These are phyloP conservation scores for Russula sp. DNA, from an alignment of 768 basidiomycete genomes.

Conservation along the genomic window DNA sequence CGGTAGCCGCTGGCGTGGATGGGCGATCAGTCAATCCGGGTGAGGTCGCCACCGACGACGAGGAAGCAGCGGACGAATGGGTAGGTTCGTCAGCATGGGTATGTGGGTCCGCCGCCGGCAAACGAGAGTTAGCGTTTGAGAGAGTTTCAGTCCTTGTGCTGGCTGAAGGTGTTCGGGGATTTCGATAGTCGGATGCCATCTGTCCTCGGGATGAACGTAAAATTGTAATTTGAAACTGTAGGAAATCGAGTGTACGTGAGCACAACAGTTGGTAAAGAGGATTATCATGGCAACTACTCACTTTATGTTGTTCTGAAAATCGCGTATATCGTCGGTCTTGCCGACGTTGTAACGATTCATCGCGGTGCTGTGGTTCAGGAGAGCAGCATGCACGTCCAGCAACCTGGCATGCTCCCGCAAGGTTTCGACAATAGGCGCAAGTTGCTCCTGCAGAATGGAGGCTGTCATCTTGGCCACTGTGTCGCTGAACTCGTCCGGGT, in stretches of 20 bases:
- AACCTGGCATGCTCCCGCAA: conserved; percentile 21
- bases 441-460: conserved; percentile 17
- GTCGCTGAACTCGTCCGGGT: conserved; percentile 7
- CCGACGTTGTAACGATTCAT: conserved; percentile 26
- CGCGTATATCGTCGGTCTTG: conserved; percentile 23
- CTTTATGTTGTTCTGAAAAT: conserved; percentile 21
- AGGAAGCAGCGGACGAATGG: not conserved
- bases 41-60: not conserved
- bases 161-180: too few relatives aligned
- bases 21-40: not conserved
- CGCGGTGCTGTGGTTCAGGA: conserved; percentile 15
- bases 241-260: not conserved
- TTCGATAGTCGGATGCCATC: not conserved
- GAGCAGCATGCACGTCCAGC: conserved; percentile 17
- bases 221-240: conserved; percentile 18
- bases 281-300: not conserved
- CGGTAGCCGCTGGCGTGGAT: not conserved
- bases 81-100: not conserved
- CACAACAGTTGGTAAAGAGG: not conserved
- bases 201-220: conserved; percentile 2
- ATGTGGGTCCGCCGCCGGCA: not conserved
- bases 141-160: not conserved
- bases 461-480: conserved; percentile 1
- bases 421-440: conserved; percentile 17
- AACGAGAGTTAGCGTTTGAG: not conserved